These are phyloP conservation scores for Neurospora sp. DNA, from an alignment of 495 filamentous ascomycete genomes.

Conservation along the genomic window DNA sequence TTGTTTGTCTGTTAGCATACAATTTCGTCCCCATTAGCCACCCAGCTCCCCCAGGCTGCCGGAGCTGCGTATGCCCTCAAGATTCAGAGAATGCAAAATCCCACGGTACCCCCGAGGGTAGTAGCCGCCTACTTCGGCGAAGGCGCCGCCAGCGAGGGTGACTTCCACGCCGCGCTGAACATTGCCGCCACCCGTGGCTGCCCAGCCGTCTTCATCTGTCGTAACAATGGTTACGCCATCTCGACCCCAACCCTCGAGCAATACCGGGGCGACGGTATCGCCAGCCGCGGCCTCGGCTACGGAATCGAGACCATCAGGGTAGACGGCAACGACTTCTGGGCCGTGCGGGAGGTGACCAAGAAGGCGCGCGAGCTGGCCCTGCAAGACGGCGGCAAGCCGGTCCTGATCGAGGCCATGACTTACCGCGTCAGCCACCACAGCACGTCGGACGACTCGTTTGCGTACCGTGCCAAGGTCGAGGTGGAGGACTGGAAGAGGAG, in stretches of 20 bases:
- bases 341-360: slow-evolving; percentile 75
- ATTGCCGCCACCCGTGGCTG: slow-evolving; percentile 90
- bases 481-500: slow-evolving; percentile 97
- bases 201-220: slow-evolving; percentile 87
- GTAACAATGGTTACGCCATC: slow-evolving; percentile 97
- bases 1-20: slow-evolving; percentile 51
- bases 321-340: slow-evolving; percentile 95
- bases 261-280: slow-evolving; percentile 95
- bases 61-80: slow-evolving; percentile 94
- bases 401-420: slow-evolving; percentile 93
- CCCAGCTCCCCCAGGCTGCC: slow-evolving; percentile 89
- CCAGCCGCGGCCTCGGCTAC: slow-evolving; percentile 88
- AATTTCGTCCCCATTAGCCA: slow-evolving; percentile 87
- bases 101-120: slow-evolving; percentile 51
- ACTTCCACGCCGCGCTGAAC: slow-evolving; percentile 96
- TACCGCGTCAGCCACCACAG: slow-evolving; percentile 97
- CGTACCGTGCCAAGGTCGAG: slow-evolving; percentile 86
- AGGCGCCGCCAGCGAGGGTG: slow-evolving; percentile 93
- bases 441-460: slow-evolving; percentile 95
- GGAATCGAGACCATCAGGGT: slow-evolving; percentile 95
- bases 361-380: slow-evolving; percentile 69
- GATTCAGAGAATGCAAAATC: slow-evolving; percentile 67
- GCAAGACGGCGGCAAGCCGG: slow-evolving; percentile 63
- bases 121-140: slow-evolving; percentile 93
- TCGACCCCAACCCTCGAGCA: slow-evolving; percentile 91